Conservation (phyloP, 345 rosid genomes). For the Leavenworthia alabamica region DNA sequence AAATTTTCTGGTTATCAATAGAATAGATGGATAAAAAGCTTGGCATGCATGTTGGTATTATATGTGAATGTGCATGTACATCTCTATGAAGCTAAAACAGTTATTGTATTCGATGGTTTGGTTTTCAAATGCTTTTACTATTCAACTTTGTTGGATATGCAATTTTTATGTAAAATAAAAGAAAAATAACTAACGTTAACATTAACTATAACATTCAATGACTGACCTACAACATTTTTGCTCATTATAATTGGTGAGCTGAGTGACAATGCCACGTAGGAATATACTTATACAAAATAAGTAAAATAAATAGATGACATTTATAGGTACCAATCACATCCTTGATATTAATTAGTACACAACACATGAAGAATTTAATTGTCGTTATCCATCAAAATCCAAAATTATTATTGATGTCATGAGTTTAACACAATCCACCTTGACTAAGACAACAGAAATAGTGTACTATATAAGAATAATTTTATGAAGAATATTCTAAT, state of each 20-base stretch:
- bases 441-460: not conserved
- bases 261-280: not conserved
- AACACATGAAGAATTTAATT: not conserved
- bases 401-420: not conserved
- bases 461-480: not conserved
- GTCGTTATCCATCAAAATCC: conserved; percentile 1
- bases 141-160: not conserved
- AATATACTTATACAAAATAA: not conserved
- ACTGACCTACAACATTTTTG: not conserved
- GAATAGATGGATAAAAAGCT: not conserved
- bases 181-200: not conserved
- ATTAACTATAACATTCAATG: conserved; percentile 13
- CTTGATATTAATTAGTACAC: too few species aligned
- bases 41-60: not conserved
- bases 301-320: not conserved
- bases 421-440: not conserved
- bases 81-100: not conserved
- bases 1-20: not conserved
- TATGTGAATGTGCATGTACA: not conserved
- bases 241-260: not conserved
- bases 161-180: not conserved
- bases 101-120: not conserved
- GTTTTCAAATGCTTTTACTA: not conserved
- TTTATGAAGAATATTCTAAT: not conserved
- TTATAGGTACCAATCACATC: not conserved